Percentiles rank a stretch among this genome's conserved stretches.
Evolutionary conservation across 257 asterid species (phyloP).

Genomic region (Solanum microdontum): DNA sequence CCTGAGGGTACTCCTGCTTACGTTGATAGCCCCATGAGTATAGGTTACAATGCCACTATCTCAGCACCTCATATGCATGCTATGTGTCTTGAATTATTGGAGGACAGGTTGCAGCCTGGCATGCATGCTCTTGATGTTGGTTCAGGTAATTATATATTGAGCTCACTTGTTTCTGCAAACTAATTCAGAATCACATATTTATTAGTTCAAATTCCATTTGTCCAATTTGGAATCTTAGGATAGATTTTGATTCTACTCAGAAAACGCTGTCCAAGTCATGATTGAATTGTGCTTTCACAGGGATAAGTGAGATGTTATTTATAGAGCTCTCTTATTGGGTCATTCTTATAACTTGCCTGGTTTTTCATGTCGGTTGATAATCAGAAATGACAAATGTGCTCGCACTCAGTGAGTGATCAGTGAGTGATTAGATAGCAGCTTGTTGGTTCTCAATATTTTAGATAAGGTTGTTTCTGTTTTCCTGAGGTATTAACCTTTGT

Average conservation of each 20-base stretch:
- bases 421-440: neutral
- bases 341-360: neutral
- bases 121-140: slow-evolving; percentile 90
- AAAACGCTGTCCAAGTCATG: neutral
- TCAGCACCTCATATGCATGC: slow-evolving; percentile 99
- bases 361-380: neutral
- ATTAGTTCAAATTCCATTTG: neutral
- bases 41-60: slow-evolving; percentile 85
- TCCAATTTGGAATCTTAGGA: neutral
- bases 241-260: neutral
- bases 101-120: slow-evolving; percentile 77
- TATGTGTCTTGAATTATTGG: slow-evolving; percentile 81
- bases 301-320: neutral
- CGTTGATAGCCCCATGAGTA: slow-evolving; percentile 64
- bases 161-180: neutral
- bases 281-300: neutral
- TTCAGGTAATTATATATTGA: slow-evolving; percentile 40
- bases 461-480: neutral
- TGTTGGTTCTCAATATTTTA: neutral
- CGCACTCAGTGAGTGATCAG: neutral
- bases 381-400: neutral
- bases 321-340: neutral
- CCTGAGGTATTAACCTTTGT: neutral
- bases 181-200: neutral
- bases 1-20: slow-evolving; percentile 76